These are phyloP conservation scores for Alnus glutinosa DNA, from an alignment of 306 rosid species.

Conservation along the genomic window DNA sequence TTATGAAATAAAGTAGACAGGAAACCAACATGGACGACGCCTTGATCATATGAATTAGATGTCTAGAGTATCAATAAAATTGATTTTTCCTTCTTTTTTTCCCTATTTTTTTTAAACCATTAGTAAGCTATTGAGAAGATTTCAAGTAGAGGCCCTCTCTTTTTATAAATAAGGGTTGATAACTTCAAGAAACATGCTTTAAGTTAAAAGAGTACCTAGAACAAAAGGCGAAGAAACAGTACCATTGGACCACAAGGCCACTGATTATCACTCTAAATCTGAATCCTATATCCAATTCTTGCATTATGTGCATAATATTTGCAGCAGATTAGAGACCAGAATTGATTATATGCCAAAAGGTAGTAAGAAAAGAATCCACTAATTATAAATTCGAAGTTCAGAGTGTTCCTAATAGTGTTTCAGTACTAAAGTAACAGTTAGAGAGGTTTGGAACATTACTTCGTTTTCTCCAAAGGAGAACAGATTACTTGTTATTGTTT, in stretches of 20 bases:
- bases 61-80: neutral
- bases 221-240: no score
- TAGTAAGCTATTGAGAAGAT: neutral
- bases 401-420: conserved; percentile 4
- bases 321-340: neutral
- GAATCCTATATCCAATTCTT: neutral
- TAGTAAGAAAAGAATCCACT: neutral
- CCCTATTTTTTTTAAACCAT: neutral
- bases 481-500: neutral
- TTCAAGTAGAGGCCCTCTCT: neutral
- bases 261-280: neutral
- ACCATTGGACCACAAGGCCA: neutral
- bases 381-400: neutral
- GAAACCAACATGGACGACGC: neutral
- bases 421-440: neutral
- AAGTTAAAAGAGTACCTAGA: neutral
- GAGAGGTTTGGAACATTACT: neutral
- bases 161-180: neutral
- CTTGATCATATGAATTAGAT: neutral
- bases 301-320: neutral
- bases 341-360: neutral
- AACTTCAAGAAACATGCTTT: neutral
- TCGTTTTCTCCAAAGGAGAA: neutral
- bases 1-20: neutral
- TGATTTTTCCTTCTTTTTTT: neutral